These are phyloP conservation scores for Argentina anserina DNA, from an alignment of 306 rosid genomes.

Conservation along the genomic window DNA sequence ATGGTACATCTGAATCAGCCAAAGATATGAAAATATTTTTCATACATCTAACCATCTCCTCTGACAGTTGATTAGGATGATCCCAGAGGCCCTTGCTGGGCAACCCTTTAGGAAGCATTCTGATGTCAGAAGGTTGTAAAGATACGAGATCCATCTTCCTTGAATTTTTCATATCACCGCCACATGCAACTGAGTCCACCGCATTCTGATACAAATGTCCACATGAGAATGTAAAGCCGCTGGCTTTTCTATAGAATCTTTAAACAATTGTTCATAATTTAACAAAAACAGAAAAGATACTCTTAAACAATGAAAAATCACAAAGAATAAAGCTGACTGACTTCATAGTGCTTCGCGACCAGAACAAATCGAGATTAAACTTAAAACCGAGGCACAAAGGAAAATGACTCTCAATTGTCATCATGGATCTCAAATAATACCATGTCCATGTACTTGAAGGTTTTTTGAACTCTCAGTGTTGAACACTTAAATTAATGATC, in stretches of 20 bases:
- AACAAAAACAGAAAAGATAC: not conserved
- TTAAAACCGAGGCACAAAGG: not conserved
- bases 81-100: constrained; percentile 57
- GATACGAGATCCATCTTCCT: constrained; percentile 28
- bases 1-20: constrained; percentile 47
- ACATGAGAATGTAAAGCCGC: constrained; percentile 8
- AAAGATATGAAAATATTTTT: constrained; percentile 66
- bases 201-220: constrained; percentile 38
- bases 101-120: constrained; percentile 42
- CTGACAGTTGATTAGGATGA: constrained; percentile 60
- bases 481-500: not conserved
- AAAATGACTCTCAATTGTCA: not conserved
- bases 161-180: constrained; percentile 24
- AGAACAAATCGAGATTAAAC: not conserved
- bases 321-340: not conserved
- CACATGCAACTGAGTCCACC: constrained; percentile 27
- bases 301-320: not conserved
- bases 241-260: constrained; percentile 1
- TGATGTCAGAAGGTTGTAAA: constrained; percentile 30
- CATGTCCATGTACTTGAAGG: not conserved
- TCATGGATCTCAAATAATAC: not conserved
- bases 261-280: not conserved
- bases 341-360: not conserved
- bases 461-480: not conserved
- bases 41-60: constrained; percentile 80